A percentile compares a stretch with the other conserved stretches of the same genome.
Evolutionary conservation across 306 rosid species (phyloP).

Genomic region (Coriaria nepalensis): DNA sequence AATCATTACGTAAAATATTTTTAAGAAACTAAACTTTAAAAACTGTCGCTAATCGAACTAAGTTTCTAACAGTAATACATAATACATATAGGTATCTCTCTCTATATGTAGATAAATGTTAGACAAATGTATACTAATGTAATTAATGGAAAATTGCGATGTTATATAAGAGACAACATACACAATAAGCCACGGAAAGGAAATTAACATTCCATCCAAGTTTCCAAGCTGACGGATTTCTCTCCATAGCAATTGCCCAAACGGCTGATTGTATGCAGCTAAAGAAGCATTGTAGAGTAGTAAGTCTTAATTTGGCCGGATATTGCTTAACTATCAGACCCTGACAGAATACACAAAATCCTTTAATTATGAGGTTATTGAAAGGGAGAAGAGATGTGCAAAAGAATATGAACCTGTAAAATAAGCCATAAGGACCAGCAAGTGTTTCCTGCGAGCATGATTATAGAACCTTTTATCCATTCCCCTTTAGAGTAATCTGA

Average conservation of each 20-base stretch:
- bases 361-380: neutral
- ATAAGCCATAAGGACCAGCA: constrained; percentile 82
- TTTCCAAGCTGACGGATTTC: constrained; percentile 65
- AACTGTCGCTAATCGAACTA: too few relatives aligned
- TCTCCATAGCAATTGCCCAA: constrained; percentile 46
- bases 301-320: constrained; percentile 72
- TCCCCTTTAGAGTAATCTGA: constrained; percentile 26
- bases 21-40: too few relatives aligned
- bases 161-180: constrained; percentile 21
- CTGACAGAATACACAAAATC: constrained; percentile 11
- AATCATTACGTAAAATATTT: too few relatives aligned
- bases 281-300: constrained; percentile 54
- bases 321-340: constrained; percentile 55
- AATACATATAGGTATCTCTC: too few relatives aligned
- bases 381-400: neutral
- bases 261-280: constrained; percentile 52
- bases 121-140: too few relatives aligned
- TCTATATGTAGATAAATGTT: too few relatives aligned
- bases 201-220: constrained; percentile 86
- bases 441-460: constrained; percentile 75
- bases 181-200: constrained; percentile 76
- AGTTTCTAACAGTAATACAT: too few relatives aligned
- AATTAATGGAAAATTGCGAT: too few relatives aligned
- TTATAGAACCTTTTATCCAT: constrained; percentile 43
- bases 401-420: constrained; percentile 42